phyloP scores from a whole-genome alignment of 805 yeast species.

The Candida golubevii region DNA sequence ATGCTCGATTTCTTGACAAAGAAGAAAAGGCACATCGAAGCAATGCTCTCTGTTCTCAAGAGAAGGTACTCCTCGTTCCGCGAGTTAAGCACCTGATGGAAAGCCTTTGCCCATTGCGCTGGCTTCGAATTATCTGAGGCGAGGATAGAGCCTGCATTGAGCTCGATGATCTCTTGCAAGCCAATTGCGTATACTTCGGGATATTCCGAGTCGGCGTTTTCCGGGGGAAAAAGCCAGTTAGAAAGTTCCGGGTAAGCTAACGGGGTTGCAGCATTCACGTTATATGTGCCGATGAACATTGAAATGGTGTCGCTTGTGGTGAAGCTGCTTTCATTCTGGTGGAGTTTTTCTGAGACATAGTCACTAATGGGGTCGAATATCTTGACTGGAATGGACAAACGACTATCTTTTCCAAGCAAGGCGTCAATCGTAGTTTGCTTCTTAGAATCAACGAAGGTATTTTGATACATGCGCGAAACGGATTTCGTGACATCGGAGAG shows the following conservation, averaged over 20 bases:
- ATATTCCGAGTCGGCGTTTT: conserved; percentile 33
- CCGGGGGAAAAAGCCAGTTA: conserved; percentile 77
- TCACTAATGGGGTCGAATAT: conserved; percentile 89
- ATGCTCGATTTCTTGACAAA: conserved; percentile 49
- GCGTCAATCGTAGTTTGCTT: conserved; percentile 89
- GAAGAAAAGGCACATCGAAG: conserved; percentile 61
- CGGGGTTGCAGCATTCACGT: conserved; percentile 68
- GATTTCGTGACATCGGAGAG: conserved; percentile 96
- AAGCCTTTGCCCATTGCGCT: conserved; percentile 69
- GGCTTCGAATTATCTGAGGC: conserved; percentile 81
- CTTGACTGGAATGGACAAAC: conserved; percentile 60
- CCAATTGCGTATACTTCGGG: conserved; percentile 90
- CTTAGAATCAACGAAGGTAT: conserved; percentile 88
- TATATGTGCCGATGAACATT: conserved; percentile 80
- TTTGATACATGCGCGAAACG: conserved; percentile 90
- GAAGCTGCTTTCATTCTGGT: conserved; percentile 46
- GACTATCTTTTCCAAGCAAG: conserved; percentile 71
- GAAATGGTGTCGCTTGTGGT: conserved; percentile 57
- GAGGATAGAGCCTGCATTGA: conserved; percentile 85
- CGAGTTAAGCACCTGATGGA: conserved; percentile 57
- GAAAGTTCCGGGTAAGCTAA: conserved; percentile 52
- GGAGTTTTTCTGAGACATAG: conserved; percentile 64
- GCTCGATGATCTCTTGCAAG: conserved; percentile 89
- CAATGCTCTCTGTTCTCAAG: conserved; percentile 69
- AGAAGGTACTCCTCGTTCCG: conserved; percentile 48